Evolutionary conservation across 2,329 filamentous ascomycete species (phyloP), one percentile per base, ranked within the genome.

Genomic region (Pseudogymnoascus verrucosus): DNA sequence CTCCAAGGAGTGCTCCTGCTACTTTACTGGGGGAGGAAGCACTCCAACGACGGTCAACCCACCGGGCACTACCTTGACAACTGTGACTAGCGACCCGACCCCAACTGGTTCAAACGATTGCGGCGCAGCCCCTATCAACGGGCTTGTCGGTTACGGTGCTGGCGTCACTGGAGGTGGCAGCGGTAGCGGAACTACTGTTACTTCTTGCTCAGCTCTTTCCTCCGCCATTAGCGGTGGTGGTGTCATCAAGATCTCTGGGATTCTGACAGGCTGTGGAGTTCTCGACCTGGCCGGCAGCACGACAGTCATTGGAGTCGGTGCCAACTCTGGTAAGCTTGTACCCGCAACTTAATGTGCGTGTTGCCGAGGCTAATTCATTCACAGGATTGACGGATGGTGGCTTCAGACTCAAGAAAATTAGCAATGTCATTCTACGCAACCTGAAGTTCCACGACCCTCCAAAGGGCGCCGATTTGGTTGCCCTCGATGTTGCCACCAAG

Each of bases 401-500:
- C 3, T 74, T 82, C 63, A 77, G 76, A 44, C 74, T 82, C 68
- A 78, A 78, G 69, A 71, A 73, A 14, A 73, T 72, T 26, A 76
- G 72, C 64, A 83, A 83, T 68, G 78, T 83, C 67, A 81, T 83
- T 65, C 71, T 83, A 64, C 78, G 79, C 31, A 83, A 83, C 72
- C 68, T 83, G 21, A 77, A 76, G 64, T 76, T 83, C 67, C 79
- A 78, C 68, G 70, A 73, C 54, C 77, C 81, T 10, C 74, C 76
- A 3, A 69, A 74, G 11, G 74, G 76, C 61, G 80, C 77, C 62
- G 81, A 83, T 67, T 76, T 79, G 47, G 75, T 84, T 60, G 77
- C 74, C 42, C 74, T 80, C 31, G 76, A 80, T 64, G 66, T 67
- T 3, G 70, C 73, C 4, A 72, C 68, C 28, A 77, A 77, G 66